A percentile compares a stretch with the other conserved stretches of the same genome.
Conservation (phyloP, 139 green algal species). For the Haematococcus sp. region DNA sequence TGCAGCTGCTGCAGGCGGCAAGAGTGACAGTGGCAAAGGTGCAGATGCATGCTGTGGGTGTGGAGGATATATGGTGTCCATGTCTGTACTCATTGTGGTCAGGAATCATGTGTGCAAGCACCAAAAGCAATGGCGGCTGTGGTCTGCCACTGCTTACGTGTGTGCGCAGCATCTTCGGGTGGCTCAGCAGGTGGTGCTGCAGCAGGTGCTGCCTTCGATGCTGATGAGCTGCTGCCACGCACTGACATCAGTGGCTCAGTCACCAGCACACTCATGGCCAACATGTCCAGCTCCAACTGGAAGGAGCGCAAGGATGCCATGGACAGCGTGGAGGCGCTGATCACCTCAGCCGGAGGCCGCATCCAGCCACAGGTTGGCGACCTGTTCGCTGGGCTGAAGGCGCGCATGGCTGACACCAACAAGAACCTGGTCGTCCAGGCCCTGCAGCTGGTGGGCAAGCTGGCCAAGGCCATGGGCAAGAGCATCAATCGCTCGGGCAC, state of each 20-base stretch:
- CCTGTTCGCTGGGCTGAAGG: conserved; percentile 80
- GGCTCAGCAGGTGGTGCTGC: conserved; percentile 8
- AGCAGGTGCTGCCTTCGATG: conserved; percentile 28
- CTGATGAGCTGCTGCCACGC: conserved; percentile 74
- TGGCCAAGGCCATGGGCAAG: conserved; percentile 83
- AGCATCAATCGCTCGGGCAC: conserved; percentile 60
- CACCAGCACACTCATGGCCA: conserved; percentile 45
- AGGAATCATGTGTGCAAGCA: too few species aligned
- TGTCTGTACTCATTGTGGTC: too few species aligned
- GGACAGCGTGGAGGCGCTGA: conserved; percentile 73
- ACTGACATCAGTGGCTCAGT: conserved; percentile 73
- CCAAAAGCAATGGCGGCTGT: too few species aligned
- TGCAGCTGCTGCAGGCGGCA: background rate
- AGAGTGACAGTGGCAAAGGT: conserved; percentile 2
- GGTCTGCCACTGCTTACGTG: too few species aligned
- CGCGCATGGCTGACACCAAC: conserved; percentile 87
- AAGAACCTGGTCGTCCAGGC: conserved; percentile 81
- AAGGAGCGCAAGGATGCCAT: conserved; percentile 90
- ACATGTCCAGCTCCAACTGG: conserved; percentile 77
- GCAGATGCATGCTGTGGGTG: background rate
- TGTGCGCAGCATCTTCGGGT: background rate
- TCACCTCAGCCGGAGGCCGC: conserved; percentile 52
- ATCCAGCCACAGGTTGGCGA: conserved; percentile 70
- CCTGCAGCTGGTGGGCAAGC: conserved; percentile 68
- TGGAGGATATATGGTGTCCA: too few species aligned